phyloP scores from a whole-genome alignment of 495 filamentous ascomycete species.

The Pyrenula massariospora region DNA sequence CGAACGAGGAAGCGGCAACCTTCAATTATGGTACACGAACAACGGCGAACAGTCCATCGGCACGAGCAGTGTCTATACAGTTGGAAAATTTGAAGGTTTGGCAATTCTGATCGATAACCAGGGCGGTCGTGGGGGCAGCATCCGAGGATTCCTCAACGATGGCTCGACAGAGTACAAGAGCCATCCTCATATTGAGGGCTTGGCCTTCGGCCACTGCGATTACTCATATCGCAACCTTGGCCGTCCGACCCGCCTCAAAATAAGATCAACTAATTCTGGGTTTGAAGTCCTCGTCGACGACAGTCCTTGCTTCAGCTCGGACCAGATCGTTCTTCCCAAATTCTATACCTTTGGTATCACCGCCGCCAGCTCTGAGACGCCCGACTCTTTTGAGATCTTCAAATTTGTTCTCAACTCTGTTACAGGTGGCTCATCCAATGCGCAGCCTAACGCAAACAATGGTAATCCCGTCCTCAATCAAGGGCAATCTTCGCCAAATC shows the following conservation, averaged over 20 bases:
- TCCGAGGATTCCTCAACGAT: slow-evolving; percentile 91
- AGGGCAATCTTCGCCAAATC: slow-evolving; percentile 19
- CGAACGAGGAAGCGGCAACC: slow-evolving; percentile 76
- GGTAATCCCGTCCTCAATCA: slow-evolving; percentile 13
- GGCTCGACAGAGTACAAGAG: slow-evolving; percentile 69
- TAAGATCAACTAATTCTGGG: slow-evolving; percentile 45
- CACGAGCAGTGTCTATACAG: slow-evolving; percentile 69
- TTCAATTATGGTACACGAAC: slow-evolving; percentile 86
- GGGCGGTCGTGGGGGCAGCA: slow-evolving; percentile 68
- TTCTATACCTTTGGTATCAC: slow-evolving; percentile 82
- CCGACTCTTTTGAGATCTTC: slow-evolving; percentile 90
- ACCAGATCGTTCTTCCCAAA: slow-evolving; percentile 59
- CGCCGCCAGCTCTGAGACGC: slow-evolving; percentile 77
- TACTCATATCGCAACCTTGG: slow-evolving; percentile 89
- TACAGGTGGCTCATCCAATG: slow-evolving; percentile 14
- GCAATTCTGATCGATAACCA: slow-evolving; percentile 80
- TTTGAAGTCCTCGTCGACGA: slow-evolving; percentile 78
- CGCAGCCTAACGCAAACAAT: too few relatives aligned
- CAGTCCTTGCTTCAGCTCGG: slow-evolving; percentile 70
- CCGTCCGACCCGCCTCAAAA: slow-evolving; percentile 60
- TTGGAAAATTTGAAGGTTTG: slow-evolving; percentile 73
- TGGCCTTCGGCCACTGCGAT: slow-evolving; percentile 89
- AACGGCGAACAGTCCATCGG: slow-evolving; percentile 54
- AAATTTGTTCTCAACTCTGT: slow-evolving; percentile 60
- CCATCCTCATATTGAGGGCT: slow-evolving; percentile 65